Evolutionary conservation across 2,329 filamentous ascomycete species (phyloP), one percentile per base, ranked within the genome.

Genomic region (Aspergillus ustus): DNA sequence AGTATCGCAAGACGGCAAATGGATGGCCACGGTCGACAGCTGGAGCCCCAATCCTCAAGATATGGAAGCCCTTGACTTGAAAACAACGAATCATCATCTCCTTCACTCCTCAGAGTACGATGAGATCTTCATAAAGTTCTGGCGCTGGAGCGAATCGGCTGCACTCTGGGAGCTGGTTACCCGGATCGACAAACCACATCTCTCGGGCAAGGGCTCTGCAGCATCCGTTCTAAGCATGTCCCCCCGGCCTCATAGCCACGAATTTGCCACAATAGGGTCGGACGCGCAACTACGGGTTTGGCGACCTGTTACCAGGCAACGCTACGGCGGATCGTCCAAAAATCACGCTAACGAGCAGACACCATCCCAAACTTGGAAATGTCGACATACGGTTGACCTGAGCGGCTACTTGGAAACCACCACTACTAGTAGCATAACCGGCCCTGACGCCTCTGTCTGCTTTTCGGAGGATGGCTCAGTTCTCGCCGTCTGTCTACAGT

Each of bases 11-110:
- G 90, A 98, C 72, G 94, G 94, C 19, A 84, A 87, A 66, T 98
- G 94, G 93, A 84, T 99, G 60, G 93, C 91, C 4, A 97, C 92
- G 1, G 86, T 96, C 1, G 95, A 99, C 73, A 91, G 93, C 71
- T 99, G 95, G 95, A 84, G 85, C 55, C 93, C 93, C 1, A 87
- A 91, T 9, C 78, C 81, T 13, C 81, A 85, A 62, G 93, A 97
- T 71, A 77, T 91, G 15, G 83, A 86, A 44, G 84, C 84, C 59
- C 75, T 91, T 29, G 76, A 82, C 55, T 70, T 75, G 15, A 67
- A 65, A 44, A 82, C 25, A 25, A 25, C 25, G 6, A 25, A 25
- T 25, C 25, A 25, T 25, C 25, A 25, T 25, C 25, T 81, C 19
- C 9, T 46, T 45, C 34, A 2, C 8, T 37, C 82, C 84, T 25